Conservation (phyloP, 176 grass and related monocot genomes). For the Musa schizocarpa region DNA sequence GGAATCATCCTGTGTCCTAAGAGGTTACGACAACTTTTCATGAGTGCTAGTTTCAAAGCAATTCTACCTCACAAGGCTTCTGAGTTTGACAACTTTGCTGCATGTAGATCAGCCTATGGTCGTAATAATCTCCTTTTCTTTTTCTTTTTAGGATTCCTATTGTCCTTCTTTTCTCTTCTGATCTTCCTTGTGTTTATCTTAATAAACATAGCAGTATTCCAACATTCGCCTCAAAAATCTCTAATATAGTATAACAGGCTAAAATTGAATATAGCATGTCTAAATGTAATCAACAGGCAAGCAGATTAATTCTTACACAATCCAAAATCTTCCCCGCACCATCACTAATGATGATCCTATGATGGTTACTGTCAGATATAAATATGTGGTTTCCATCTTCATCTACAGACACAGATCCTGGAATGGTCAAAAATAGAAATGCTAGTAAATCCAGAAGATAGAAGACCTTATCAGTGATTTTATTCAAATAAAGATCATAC, state of each 20-base stretch:
- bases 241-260: conserved; percentile 1
- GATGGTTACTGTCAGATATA: conserved; percentile 76
- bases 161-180: background rate
- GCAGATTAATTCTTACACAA: conserved; percentile 43
- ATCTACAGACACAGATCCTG: conserved; percentile 70
- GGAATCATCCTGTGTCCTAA: too few species aligned
- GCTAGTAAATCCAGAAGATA: background rate
- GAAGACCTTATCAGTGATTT: background rate
- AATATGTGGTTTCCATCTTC: conserved; percentile 75
- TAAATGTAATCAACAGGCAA: conserved; percentile 22
- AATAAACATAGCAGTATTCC: background rate
- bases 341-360: conserved; percentile 72
- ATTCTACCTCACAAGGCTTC: too few species aligned
- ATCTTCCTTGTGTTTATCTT: background rate
- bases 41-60: too few species aligned
- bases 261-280: conserved; percentile 8
- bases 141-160: background rate
- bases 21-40: too few species aligned
- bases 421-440: conserved; percentile 14
- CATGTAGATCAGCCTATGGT: background rate
- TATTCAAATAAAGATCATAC: conserved; percentile 7
- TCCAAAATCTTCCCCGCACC: conserved; percentile 61
- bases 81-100: background rate
- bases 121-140: background rate
- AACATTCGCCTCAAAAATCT: background rate